Evolutionary conservation across 176 grass and related monocot genomes (phyloP).

Genomic region (Metroxylon sagu): DNA sequence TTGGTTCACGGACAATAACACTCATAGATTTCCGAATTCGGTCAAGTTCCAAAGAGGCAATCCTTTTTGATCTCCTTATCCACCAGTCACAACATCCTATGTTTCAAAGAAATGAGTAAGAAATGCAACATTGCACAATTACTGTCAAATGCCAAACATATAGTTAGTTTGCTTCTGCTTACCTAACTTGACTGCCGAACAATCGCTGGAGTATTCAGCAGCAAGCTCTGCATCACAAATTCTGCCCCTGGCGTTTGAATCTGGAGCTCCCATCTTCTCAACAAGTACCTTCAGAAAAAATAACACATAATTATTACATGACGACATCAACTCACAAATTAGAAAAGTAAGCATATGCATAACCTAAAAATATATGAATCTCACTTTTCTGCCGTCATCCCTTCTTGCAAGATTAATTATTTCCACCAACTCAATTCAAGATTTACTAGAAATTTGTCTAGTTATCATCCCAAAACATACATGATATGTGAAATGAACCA

Average conservation of each 20-base stretch:
- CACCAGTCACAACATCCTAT: constrained; percentile 92
- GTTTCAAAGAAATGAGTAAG: constrained; percentile 10
- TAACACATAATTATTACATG: no score
- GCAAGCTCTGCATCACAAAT: constrained; percentile 1
- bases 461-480: no score
- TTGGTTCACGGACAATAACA: constrained; percentile 70
- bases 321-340: no score
- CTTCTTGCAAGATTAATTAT: no score
- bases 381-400: no score
- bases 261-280: constrained; percentile 95
- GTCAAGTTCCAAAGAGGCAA: constrained; percentile 90
- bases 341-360: no score
- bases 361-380: no score
- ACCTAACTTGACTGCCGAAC: constrained; percentile 16
- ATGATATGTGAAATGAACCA: no score
- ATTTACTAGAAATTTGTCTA: no score
- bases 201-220: constrained; percentile 8
- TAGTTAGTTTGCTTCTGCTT: not conserved
- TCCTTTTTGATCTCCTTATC: constrained; percentile 60
- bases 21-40: constrained; percentile 95
- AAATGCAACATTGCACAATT: constrained; percentile 10
- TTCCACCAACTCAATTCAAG: no score
- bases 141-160: not conserved
- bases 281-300: constrained; percentile 55
- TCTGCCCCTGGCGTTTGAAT: constrained; percentile 24